phyloP scores from a whole-genome alignment of 1,284 basidiomycete genomes.

The Cryptococcus hybrid region DNA sequence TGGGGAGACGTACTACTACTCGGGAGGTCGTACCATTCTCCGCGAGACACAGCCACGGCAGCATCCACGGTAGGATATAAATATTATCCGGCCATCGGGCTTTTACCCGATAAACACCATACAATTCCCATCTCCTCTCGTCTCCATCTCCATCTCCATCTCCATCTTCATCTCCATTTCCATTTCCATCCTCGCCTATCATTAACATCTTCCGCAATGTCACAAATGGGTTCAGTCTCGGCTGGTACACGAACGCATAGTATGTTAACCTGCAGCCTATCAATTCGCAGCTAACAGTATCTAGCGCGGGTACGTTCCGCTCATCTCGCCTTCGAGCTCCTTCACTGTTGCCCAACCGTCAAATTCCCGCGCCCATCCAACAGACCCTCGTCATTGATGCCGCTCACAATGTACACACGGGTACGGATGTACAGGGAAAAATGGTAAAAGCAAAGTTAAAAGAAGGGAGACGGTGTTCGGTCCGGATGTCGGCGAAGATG shows the following conservation, averaged over 20 bases:
- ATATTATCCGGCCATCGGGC: too few species aligned
- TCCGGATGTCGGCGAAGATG: constrained; percentile 64
- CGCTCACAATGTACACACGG: constrained; percentile 12
- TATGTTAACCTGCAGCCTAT: constrained; percentile 9
- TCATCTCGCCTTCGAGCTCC: constrained; percentile 30
- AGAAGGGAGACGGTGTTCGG: constrained; percentile 66
- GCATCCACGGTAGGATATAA: too few species aligned
- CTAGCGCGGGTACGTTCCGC: constrained; percentile 28
- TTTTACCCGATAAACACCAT: too few species aligned
- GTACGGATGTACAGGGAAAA: constrained; percentile 12
- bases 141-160: too few species aligned
- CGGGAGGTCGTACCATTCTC: too few species aligned
- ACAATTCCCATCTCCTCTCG: too few species aligned
- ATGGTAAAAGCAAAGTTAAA: constrained; percentile 41
- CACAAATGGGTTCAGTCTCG: constrained; percentile 5
- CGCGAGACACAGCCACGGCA: too few species aligned
- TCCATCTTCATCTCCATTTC: too few species aligned
- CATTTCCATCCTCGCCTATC: too few species aligned
- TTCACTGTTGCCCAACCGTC: constrained; percentile 27
- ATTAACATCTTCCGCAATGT: background rate
- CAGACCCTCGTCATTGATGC: constrained; percentile 47
- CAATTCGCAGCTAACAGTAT: background rate
- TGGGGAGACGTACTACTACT: too few species aligned
- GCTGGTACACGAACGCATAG: constrained; percentile 27
- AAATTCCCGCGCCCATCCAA: constrained; percentile 23